Evolutionary conservation across 2,329 filamentous ascomycete genomes (phyloP), one percentile per base, ranked within the genome.

Genomic region (Bipolaris zeicola): DNA sequence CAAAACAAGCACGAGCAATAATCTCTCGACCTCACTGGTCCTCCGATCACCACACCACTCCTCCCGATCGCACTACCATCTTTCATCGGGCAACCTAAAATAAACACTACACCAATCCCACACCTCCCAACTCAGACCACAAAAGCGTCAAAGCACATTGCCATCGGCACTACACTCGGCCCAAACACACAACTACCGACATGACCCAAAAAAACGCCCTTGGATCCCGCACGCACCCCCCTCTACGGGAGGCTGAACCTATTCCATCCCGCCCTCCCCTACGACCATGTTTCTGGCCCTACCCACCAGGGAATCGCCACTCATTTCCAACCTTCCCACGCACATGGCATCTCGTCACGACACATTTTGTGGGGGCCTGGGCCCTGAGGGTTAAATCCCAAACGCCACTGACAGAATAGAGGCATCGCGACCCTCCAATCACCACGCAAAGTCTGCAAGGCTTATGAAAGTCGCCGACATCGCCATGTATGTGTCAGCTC

Each of bases 91-190:
- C 20, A 34, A 46, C 31, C 43, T 46, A 14, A 22, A 43, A 34
- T 46, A 34, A 34, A 14, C 20, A 13, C 13, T 24, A 24, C 5
- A 22, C 20, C 26, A 41, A 41, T 22, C 20, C 14, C 20, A n/a
- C 26, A 26, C n/a, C 20, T 22, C 20, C 10, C 5, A 24, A 22
- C 38, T 26, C 11, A 41, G 20, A 20, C 20, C 38, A 14, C 6
- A 41, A 24, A 41, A 10, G 38, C 45, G 48, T 38, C 38, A 45
- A 39, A 48, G n/a, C 24, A 14, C 37, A 20, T 55, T 41, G 20
- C 11, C 38, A 13, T 24, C 20, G 26, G 20, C 38, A 22, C 22
- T n/a, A 22, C 20, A 24, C 13, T 24, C 38, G 38, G 24, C 24
- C 38, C 38, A 41, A 22, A 24, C 38, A 41, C 38, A n/a, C 20